Conservation (phyloP, 371 early-diverging fungal genomes). For the Blakeslea trispora region DNA sequence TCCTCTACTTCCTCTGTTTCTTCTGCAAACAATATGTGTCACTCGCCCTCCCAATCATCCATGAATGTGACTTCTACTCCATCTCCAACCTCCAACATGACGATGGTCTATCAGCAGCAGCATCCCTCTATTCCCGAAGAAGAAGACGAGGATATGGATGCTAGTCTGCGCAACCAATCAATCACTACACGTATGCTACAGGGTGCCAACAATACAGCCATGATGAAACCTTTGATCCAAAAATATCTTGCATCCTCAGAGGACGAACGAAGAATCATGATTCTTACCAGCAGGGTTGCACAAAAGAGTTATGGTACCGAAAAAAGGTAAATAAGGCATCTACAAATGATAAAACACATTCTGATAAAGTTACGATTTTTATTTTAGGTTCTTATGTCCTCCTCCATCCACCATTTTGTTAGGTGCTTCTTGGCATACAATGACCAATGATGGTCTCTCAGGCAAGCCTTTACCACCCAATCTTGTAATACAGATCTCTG, state of each 20-base stretch:
- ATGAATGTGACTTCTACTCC: slow-evolving; percentile 38
- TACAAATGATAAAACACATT: background rate
- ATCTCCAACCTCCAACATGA: slow-evolving; percentile 41
- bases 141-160: slow-evolving; percentile 43
- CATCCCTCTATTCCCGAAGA: slow-evolving; percentile 53
- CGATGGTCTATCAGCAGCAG: slow-evolving; percentile 21
- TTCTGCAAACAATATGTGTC: slow-evolving; percentile 1
- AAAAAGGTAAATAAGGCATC: slow-evolving; percentile 53
- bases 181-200: slow-evolving; percentile 36
- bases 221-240: slow-evolving; percentile 42
- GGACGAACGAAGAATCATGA: slow-evolving; percentile 69
- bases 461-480: slow-evolving; percentile 28
- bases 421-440: slow-evolving; percentile 56
- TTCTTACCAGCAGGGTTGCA: slow-evolving; percentile 80
- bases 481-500: slow-evolving; percentile 46
- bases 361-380: background rate
- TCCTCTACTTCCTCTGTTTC: slow-evolving; percentile 16
- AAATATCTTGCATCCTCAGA: slow-evolving; percentile 40
- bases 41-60: slow-evolving; percentile 21
- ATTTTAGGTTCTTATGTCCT: slow-evolving; percentile 68
- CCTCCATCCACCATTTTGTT: slow-evolving; percentile 80
- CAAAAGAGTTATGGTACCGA: slow-evolving; percentile 89
- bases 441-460: background rate
- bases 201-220: slow-evolving; percentile 24
- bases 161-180: slow-evolving; percentile 13